These are phyloP conservation scores for Talaromyces verruculosus DNA, from an alignment of 2,329 filamentous ascomycete species.

Conservation along the genomic window DNA sequence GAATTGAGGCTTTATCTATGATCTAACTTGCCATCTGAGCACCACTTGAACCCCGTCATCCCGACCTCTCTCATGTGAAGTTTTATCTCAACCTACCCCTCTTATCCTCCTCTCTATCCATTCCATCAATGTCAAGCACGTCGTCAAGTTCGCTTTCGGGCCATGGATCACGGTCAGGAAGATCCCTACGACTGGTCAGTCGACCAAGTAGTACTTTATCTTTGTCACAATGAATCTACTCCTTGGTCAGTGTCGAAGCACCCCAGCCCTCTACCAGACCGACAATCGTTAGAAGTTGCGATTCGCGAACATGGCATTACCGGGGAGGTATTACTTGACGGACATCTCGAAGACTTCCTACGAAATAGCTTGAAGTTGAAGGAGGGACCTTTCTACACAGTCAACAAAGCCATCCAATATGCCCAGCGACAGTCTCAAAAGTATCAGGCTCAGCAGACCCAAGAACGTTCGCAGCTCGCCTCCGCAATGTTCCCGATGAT, in stretches of 20 bases:
- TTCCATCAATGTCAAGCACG: constrained; percentile 4
- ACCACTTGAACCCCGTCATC: too few species aligned
- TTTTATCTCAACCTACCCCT: neutral
- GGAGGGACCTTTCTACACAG: constrained; percentile 19
- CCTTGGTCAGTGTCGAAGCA: constrained; percentile 37
- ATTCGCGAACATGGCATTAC: constrained; percentile 65
- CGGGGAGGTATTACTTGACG: constrained; percentile 56
- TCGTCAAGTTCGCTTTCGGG: neutral
- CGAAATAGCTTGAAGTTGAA: constrained; percentile 17
- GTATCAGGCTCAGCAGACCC: constrained; percentile 10
- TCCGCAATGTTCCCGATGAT: constrained; percentile 17
- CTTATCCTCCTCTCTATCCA: neutral
- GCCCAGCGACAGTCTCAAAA: constrained; percentile 16
- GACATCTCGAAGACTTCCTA: constrained; percentile 13
- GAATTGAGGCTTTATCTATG: neutral
- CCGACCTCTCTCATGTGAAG: too few species aligned
- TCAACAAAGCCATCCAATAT: constrained; percentile 19
- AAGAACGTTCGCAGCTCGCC: constrained; percentile 15
- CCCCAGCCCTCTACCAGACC: constrained; percentile 51
- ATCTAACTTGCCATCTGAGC: neutral
- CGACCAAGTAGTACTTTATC: constrained; percentile 64
- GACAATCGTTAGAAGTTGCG: constrained; percentile 52
- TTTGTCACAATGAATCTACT: constrained; percentile 58
- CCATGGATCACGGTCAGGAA: constrained; percentile 31
- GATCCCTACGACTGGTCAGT: constrained; percentile 77